A percentile compares a stretch with the other conserved stretches of the same genome.
Evolutionary conservation across 805 yeast species (phyloP).

Genomic region (Cyberlindnera mycetangii): DNA sequence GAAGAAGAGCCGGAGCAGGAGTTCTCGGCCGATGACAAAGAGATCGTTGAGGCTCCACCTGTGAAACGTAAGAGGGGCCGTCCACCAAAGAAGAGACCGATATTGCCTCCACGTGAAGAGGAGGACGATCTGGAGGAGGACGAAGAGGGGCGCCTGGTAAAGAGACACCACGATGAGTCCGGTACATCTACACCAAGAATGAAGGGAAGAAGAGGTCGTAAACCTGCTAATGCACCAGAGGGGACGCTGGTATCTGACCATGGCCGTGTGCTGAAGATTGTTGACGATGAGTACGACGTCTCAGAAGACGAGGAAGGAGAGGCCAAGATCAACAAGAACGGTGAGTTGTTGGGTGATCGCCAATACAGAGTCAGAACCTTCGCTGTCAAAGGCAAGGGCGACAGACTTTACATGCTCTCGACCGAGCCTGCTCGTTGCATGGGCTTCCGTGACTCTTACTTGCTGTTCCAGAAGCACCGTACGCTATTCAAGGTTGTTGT

Average conservation of each 20-base stretch:
- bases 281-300: conserved; percentile 74
- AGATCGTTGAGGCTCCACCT: conserved; percentile 3
- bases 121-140: conserved; percentile 27
- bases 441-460: conserved; percentile 89
- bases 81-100: conserved; percentile 13
- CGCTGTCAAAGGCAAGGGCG: conserved; percentile 57
- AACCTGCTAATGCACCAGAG: conserved; percentile 31
- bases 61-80: conserved; percentile 27
- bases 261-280: conserved; percentile 62
- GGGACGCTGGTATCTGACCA: conserved; percentile 52
- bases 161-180: conserved; percentile 10
- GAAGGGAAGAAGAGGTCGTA: conserved; percentile 41
- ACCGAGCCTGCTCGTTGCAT: conserved; percentile 96
- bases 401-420: conserved; percentile 78
- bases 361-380: conserved; percentile 70
- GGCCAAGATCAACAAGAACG: conserved; percentile 62
- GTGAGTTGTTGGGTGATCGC: conserved; percentile 69
- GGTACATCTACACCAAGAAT: conserved; percentile 11
- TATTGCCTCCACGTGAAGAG: conserved; percentile 23
- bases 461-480: conserved; percentile 83
- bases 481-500: conserved; percentile 70
- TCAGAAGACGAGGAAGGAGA: conserved; percentile 80
- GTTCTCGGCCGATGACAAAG: conserved; percentile 5
- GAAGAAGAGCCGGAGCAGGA: conserved; percentile 9
- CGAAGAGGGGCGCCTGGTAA: conserved; percentile 21